Conservation (phyloP, 2,329 filamentous ascomycete genomes). For the Fusarium continuum region DNA sequence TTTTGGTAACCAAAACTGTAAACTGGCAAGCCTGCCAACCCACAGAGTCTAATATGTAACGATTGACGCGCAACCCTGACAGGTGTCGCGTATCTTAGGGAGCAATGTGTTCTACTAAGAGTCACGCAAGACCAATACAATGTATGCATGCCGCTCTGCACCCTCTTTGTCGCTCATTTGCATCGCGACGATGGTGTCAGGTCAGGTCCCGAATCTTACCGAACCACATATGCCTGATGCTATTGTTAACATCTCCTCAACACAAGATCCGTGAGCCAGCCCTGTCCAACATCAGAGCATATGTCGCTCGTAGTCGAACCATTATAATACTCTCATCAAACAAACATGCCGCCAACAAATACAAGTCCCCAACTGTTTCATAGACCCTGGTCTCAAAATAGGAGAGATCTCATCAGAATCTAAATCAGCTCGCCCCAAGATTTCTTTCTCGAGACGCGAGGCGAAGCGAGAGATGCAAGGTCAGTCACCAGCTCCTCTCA, state of each 20-base stretch:
- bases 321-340: slow-evolving; percentile 28
- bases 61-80: neutral
- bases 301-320: slow-evolving; percentile 33
- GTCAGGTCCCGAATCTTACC: neutral
- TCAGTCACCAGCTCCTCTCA: neutral
- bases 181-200: neutral
- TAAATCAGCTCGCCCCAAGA: slow-evolving; percentile 6
- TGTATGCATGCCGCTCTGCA: neutral
- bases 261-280: slow-evolving; percentile 5
- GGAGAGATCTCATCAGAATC: slow-evolving; percentile 5
- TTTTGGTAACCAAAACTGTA: neutral
- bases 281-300: slow-evolving; percentile 38
- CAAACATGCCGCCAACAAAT: slow-evolving; percentile 36
- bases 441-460: neutral
- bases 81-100: neutral
- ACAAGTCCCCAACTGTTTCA: slow-evolving; percentile 13
- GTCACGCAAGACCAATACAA: neutral
- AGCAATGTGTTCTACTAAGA: neutral
- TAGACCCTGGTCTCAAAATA: slow-evolving; percentile 4
- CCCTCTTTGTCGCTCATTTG: neutral
- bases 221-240: slow-evolving; percentile 2
- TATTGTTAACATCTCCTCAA: neutral
- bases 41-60: neutral
- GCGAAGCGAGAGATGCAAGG: neutral
- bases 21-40: neutral